Evolutionary conservation across 805 yeast species (phyloP), one percentile per base, ranked within the genome.

Genomic region (Nakazawaea laoshanensis): DNA sequence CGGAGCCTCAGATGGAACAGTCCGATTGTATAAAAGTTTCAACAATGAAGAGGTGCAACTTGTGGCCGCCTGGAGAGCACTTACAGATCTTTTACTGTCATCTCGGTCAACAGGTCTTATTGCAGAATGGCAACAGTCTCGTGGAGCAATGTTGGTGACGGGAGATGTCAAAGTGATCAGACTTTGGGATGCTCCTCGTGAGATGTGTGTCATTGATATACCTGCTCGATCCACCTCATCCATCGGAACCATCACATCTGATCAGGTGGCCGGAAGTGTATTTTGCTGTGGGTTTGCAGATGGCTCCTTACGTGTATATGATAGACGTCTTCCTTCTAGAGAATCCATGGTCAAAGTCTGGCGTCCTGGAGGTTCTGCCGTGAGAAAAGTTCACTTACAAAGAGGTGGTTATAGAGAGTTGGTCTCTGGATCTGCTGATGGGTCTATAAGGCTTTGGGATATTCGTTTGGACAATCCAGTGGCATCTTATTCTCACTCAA

Each of bases 151-250:
- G 24, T 61, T 89, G 34, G 95, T 84, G 1, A 87, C 95, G 25
- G 98, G 98, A 29, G 97, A 92, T 60, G 95, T 85, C 7, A 84
- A 88, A 46, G 77, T 87, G 16, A 85, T 92, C 35, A 65, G 95
- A 37, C 65, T 88, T 2, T 92, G 98, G 98, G 97, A 92, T 57
- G 97, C 97, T 0, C 92, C 95, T 9, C 65, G 96, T 22, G 98
- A 92, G 49, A 65, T 81, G 32, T 81, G 95, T 49, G 67, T 84
- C 30, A 73, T 74, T 12, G 96, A 87, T 47, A 80, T 92, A 31
- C 96, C 97, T 0, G 94, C 94, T 0, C 68, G 96, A 36, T 84
- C 95, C 0, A 76, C 94, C 1, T 77, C 89, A 13, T 76, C 89
- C n/a, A 80, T 92, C 32, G 82, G 95, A 0, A 69, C 94, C 1